phyloP scores from a whole-genome alignment of 768 basidiomycete genomes.

The Postia placenta region DNA sequence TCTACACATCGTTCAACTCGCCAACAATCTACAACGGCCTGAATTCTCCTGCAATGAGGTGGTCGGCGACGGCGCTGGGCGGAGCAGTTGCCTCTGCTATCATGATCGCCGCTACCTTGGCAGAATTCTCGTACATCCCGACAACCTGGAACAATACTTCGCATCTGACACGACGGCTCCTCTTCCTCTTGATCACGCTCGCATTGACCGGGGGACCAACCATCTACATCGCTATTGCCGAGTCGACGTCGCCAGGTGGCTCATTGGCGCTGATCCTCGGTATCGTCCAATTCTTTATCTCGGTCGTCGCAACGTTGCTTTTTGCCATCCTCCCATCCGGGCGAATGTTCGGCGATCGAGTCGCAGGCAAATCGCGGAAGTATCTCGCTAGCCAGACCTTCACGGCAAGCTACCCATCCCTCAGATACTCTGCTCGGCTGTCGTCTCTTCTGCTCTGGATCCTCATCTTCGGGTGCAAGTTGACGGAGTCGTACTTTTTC shows the following conservation, averaged over 20 bases:
- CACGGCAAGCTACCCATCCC: slow-evolving; percentile 86
- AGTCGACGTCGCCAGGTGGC: slow-evolving; percentile 52
- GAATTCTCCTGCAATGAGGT: slow-evolving; percentile 73
- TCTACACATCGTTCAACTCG: slow-evolving; percentile 93
- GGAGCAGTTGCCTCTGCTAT: slow-evolving; percentile 94
- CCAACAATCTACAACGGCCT: slow-evolving; percentile 70
- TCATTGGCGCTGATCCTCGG: slow-evolving; percentile 86
- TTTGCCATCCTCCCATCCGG: slow-evolving; percentile 94
- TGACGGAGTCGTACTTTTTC: slow-evolving; percentile 97
- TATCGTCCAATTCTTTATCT: slow-evolving; percentile 94
- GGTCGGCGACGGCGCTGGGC: slow-evolving; percentile 92
- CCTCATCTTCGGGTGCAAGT: slow-evolving; percentile 94
- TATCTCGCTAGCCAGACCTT: slow-evolving; percentile 98
- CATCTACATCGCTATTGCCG: slow-evolving; percentile 87
- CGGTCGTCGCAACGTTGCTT: slow-evolving; percentile 76
- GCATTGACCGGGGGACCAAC: slow-evolving; percentile 90
- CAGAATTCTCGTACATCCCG: slow-evolving; percentile 96
- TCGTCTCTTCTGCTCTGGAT: slow-evolving; percentile 83
- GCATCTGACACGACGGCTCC: slow-evolving; percentile 84
- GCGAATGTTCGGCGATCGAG: slow-evolving; percentile 97
- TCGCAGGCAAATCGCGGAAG: slow-evolving; percentile 91
- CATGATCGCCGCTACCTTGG: slow-evolving; percentile 91
- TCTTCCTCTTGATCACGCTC: slow-evolving; percentile 88
- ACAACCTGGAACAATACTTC: slow-evolving; percentile 99
- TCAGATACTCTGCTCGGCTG: slow-evolving; percentile 58